A percentile compares a stretch with the other conserved stretches of the same genome.
phyloP scores from a whole-genome alignment of 495 filamentous ascomycete genomes.

The Poronia punctata region DNA sequence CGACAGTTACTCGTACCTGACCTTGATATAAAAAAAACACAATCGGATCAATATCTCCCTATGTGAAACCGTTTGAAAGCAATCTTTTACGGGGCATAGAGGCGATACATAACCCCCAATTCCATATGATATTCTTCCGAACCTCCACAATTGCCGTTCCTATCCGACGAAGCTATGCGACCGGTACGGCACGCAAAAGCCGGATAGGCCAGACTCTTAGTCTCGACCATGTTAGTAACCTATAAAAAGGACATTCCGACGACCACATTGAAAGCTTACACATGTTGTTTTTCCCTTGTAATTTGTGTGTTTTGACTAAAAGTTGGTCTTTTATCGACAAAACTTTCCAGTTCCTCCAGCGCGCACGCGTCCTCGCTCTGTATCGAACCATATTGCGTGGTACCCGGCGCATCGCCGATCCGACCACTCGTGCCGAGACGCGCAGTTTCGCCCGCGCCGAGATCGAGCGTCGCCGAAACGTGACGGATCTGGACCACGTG shows the following conservation, averaged over 20 bases:
- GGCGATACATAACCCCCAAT: no score
- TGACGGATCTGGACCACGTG: slow-evolving; percentile 59
- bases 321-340: background rate
- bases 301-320: slow-evolving; percentile 8
- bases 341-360: slow-evolving; percentile 50
- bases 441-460: slow-evolving; percentile 64
- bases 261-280: slow-evolving; percentile 9
- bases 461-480: slow-evolving; percentile 63
- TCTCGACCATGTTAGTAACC: slow-evolving; percentile 42
- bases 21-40: no score
- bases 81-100: no score
- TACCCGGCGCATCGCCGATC: slow-evolving; percentile 42
- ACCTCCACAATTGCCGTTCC: slow-evolving; percentile 12
- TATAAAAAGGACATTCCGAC: no score
- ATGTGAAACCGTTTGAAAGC: no score
- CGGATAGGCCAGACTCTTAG: slow-evolving; percentile 35
- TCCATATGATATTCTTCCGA: slow-evolving; percentile 6
- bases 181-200: slow-evolving; percentile 18
- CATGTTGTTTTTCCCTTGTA: background rate
- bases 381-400: slow-evolving; percentile 53
- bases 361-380: slow-evolving; percentile 45
- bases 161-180: slow-evolving; percentile 42
- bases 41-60: no score
- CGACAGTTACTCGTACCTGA: no score
- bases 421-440: slow-evolving; percentile 55